Evolutionary conservation across 495 filamentous ascomycete species (phyloP), one percentile per base, ranked within the genome.

Genomic region (Tuber melanosporum): DNA sequence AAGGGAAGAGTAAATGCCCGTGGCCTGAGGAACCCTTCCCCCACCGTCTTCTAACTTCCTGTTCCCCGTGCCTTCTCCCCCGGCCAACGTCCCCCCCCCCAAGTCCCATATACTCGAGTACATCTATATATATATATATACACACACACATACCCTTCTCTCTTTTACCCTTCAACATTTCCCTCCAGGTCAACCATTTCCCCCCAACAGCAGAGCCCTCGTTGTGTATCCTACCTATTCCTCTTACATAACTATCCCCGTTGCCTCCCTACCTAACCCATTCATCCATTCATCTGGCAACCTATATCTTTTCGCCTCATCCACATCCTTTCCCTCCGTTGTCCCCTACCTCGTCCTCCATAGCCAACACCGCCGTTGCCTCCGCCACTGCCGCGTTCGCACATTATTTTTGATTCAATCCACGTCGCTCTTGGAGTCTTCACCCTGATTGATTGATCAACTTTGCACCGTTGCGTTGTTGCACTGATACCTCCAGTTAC

Each of bases 391-490:
- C 44, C 36, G 71, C 71, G 71, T 72, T 72, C 12, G 41, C 71
- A 74, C 49, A 72, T 62, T 74, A 49, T 42, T 73, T 73, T 26
- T 73, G 26, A 45, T 73, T 73, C 71, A 45, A 42, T 73, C 47
- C 71, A 32, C 47, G 39, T 46, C 22, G 71, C 36, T n/a, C 3
- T 57, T 74, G 71, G 22, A 3, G 2, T 72, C 42, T 39, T 39
- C 72, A 26, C 32, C 72, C 32, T 57, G 39, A 74, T 52, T 52
- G 36, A 74, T 52, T 45, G 5, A 71, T 45, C 22, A 41, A 5
- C 39, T 41, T 41, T 17, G 26, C 49, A 39, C 44, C 57, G 57
- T 66, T 66, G 26, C 57, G 26, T 66, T 66, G 57, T 66, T 66
- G 57, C 57, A 66, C 57, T 66, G 57, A 36, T 66, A 66, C 57